A percentile compares a stretch with the other conserved stretches of the same genome.
Evolutionary conservation across 768 basidiomycete species (phyloP).

Genomic region (Pulveroboletus sp.): DNA sequence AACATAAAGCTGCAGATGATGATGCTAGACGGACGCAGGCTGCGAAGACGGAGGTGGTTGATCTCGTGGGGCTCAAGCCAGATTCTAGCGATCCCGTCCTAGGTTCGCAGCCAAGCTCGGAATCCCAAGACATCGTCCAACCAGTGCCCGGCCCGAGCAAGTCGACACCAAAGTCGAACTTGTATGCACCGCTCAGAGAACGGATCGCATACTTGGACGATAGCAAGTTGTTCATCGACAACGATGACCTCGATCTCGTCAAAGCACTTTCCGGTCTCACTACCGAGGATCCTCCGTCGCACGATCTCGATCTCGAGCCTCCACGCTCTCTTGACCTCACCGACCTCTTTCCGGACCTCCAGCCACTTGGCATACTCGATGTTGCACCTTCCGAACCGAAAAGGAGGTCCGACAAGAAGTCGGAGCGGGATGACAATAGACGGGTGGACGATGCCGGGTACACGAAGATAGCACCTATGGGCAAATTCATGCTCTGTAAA

Average conservation of each 20-base stretch:
- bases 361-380: constrained; percentile 54
- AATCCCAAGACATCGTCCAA: constrained; percentile 26
- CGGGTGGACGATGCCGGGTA: constrained; percentile 76
- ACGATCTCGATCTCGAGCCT: constrained; percentile 18
- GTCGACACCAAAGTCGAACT: constrained; percentile 36
- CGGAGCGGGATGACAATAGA: constrained; percentile 62
- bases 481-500: constrained; percentile 73
- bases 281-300: constrained; percentile 19
- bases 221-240: constrained; percentile 49
- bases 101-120: constrained; percentile 37
- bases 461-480: constrained; percentile 70
- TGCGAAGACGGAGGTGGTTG: constrained; percentile 24
- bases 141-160: constrained; percentile 29
- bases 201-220: constrained; percentile 44
- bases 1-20: constrained; percentile 8
- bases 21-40: constrained; percentile 16
- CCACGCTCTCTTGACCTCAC: constrained; percentile 45
- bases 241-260: constrained; percentile 48
- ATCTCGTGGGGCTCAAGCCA: constrained; percentile 43
- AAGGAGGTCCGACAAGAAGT: constrained; percentile 51
- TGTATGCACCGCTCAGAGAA: constrained; percentile 57
- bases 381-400: constrained; percentile 34
- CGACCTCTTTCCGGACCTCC: constrained; percentile 82
- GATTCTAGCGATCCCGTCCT: constrained; percentile 55
- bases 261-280: constrained; percentile 42